phyloP scores from a whole-genome alignment of 768 basidiomycete species.

The Xanthoconium purpureum region DNA sequence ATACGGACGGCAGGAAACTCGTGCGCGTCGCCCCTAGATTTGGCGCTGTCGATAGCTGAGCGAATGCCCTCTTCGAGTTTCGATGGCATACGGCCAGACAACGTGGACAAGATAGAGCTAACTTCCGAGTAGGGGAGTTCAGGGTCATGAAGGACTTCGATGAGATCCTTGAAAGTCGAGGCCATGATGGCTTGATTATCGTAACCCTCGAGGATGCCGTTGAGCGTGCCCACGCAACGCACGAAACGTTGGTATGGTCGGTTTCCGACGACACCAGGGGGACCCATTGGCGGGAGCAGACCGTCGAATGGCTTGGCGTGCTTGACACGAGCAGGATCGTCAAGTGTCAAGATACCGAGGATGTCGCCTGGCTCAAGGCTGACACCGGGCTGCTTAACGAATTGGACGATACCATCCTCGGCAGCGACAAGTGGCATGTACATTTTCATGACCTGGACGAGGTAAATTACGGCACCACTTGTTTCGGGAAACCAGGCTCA shows the following conservation, averaged over 20 bases:
- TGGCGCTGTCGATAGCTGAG: constrained; percentile 70
- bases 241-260: constrained; percentile 86
- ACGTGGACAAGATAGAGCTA: constrained; percentile 75
- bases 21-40: constrained; percentile 62
- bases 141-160: constrained; percentile 75
- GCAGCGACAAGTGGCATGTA: constrained; percentile 96
- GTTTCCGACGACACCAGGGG: constrained; percentile 80
- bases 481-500: constrained; percentile 32
- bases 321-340: constrained; percentile 94
- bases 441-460: constrained; percentile 91
- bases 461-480: background rate
- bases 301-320: constrained; percentile 99
- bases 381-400: constrained; percentile 98
- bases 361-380: constrained; percentile 97
- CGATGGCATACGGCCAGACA: constrained; percentile 89
- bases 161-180: constrained; percentile 81
- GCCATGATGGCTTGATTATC: constrained; percentile 94
- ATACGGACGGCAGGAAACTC: constrained; percentile 92
- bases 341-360: constrained; percentile 92
- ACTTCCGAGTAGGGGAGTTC: constrained; percentile 89
- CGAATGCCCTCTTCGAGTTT: constrained; percentile 89
- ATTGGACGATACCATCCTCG: constrained; percentile 90
- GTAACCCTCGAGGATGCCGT: constrained; percentile 93
- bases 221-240: constrained; percentile 69
- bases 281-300: constrained; percentile 82